phyloP scores from a whole-genome alignment of 1,284 basidiomycete genomes.

The Rhodotorula sp. region DNA sequence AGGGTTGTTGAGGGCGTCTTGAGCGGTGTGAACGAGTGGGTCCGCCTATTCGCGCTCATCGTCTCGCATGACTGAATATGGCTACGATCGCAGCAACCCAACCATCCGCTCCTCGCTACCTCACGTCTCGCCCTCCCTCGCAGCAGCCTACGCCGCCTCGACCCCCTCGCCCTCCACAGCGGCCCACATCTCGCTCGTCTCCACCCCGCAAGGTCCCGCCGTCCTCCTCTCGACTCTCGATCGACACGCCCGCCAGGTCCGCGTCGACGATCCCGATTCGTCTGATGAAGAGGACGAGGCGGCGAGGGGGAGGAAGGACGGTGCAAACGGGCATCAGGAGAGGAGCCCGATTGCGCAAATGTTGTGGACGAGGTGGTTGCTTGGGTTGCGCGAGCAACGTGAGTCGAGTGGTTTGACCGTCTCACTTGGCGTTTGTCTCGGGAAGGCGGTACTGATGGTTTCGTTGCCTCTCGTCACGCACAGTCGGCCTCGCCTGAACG shows the following conservation, averaged over 20 bases:
- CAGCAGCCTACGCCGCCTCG: not conserved
- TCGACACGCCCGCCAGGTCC: not conserved
- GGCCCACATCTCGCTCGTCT: slow-evolving; percentile 16
- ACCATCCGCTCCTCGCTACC: slow-evolving; percentile 70
- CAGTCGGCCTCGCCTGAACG: slow-evolving; percentile 1
- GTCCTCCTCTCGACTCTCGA: slow-evolving; percentile 29
- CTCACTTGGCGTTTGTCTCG: not conserved
- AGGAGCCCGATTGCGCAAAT: slow-evolving; percentile 81
- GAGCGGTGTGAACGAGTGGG: slow-evolving; percentile 85
- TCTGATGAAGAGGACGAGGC: not conserved
- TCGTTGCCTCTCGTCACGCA: too few relatives aligned
- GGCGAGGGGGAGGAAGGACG: slow-evolving; percentile 56
- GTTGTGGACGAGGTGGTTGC: slow-evolving; percentile 91
- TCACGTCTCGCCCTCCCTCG: slow-evolving; percentile 49
- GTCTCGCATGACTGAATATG: not conserved
- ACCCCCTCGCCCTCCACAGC: not conserved
- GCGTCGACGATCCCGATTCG: not conserved
- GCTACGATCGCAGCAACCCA: slow-evolving; percentile 57
- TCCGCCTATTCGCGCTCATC: slow-evolving; percentile 34
- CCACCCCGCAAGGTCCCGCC: slow-evolving; percentile 31
- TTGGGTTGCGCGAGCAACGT: slow-evolving; percentile 64
- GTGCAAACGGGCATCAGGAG: slow-evolving; percentile 38
- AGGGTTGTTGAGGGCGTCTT: slow-evolving; percentile 82
- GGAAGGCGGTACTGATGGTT: not conserved
- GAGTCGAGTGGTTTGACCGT: not conserved